Conservation (phyloP, 805 yeast species). For the Starmerella potacharoeniae region DNA sequence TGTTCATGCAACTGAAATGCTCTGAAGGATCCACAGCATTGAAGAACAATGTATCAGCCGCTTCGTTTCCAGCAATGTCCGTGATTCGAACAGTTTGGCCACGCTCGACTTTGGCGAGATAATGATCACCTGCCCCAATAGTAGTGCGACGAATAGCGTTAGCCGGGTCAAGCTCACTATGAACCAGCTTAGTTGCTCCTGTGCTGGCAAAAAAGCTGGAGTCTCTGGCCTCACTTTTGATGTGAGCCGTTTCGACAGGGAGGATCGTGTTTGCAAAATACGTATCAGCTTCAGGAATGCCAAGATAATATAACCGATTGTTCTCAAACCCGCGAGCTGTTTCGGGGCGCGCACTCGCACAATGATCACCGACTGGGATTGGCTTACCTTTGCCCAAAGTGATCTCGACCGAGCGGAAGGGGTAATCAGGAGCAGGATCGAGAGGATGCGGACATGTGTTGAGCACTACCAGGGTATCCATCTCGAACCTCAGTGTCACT, state of each 20-base stretch:
- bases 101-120: background rate
- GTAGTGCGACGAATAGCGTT: background rate
- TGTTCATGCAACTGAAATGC: too few relatives aligned
- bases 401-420: constrained; percentile 7
- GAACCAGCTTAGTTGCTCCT: background rate
- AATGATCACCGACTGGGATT: too few relatives aligned
- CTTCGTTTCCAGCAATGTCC: too few relatives aligned
- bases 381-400: background rate
- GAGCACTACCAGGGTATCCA: constrained; percentile 9
- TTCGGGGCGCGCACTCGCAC: constrained; percentile 1
- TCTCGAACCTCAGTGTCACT: constrained; percentile 10
- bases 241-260: background rate
- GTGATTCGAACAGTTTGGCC: constrained; percentile 8
- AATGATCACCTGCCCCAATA: constrained; percentile 9
- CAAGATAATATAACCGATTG: constrained; percentile 9
- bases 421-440: constrained; percentile 7
- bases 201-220: background rate
- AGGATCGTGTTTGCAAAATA: background rate
- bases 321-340: constrained; percentile 9
- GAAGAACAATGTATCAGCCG: too few relatives aligned
- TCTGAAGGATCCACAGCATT: too few relatives aligned
- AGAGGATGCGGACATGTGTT: constrained; percentile 14
- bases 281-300: background rate
- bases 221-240: background rate
- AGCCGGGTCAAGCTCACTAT: background rate